These are phyloP conservation scores for Ogataea nitratoaversa DNA, from an alignment of 805 yeast genomes.

Conservation along the genomic window DNA sequence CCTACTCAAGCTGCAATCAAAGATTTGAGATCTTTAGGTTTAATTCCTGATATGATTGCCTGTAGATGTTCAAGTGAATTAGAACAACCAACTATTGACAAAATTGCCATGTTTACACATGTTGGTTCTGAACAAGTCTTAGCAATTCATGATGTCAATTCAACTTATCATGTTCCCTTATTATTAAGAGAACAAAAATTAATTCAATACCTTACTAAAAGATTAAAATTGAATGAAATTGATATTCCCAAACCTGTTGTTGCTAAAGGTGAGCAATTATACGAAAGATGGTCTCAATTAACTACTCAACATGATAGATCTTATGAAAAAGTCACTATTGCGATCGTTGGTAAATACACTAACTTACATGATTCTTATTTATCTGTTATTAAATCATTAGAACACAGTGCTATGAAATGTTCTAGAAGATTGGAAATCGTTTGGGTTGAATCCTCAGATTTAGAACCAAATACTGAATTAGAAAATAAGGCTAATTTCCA, in stretches of 20 bases:
- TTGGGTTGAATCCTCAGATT: conserved; percentile 94
- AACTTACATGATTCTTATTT: conserved; percentile 91
- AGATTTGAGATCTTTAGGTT: conserved; percentile 91
- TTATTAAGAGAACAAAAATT: conserved; percentile 82
- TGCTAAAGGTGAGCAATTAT: conserved; percentile 63
- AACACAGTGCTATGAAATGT: conserved; percentile 91
- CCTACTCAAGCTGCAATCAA: conserved; percentile 99
- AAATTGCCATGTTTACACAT: conserved; percentile 98
- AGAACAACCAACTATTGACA: conserved; percentile 81
- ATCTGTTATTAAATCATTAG: conserved; percentile 91
- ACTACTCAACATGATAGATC: conserved; percentile 80
- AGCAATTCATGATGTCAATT: conserved; percentile 94
- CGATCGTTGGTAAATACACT: conserved; percentile 96
- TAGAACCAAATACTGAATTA: conserved; percentile 69
- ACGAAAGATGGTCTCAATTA: conserved; percentile 73
- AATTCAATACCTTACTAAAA: conserved; percentile 64
- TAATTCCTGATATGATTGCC: conserved; percentile 95
- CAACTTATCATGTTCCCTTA: conserved; percentile 96
- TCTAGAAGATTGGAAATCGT: conserved; percentile 77
- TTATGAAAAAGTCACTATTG: conserved; percentile 84
- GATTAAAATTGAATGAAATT: conserved; percentile 56
- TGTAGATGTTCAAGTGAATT: conserved; percentile 89
- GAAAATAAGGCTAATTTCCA: conserved; percentile 74
- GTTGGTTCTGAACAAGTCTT: conserved; percentile 98
- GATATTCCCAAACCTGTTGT: conserved; percentile 45